phyloP scores from a whole-genome alignment of 192 early-diverging fungal species.

The Geranomyces variabilis region DNA sequence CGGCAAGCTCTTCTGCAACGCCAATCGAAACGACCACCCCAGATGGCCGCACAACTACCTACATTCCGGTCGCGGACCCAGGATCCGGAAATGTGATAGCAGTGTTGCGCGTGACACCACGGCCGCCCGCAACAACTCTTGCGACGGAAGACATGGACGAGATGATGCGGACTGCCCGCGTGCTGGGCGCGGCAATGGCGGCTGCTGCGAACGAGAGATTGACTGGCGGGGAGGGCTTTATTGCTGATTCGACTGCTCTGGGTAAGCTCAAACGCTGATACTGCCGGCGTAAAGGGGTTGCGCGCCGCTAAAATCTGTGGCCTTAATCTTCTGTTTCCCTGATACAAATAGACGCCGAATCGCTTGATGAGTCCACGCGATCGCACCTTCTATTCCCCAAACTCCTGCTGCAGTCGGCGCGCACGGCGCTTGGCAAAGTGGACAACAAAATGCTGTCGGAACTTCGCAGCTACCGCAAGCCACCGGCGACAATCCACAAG shows the following conservation, averaged over 20 bases:
- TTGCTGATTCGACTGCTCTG: slow-evolving; percentile 3
- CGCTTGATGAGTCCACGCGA: slow-evolving; percentile 46
- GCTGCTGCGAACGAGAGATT: slow-evolving; percentile 31
- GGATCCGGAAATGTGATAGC: slow-evolving; percentile 31
- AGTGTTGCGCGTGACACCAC: slow-evolving; percentile 29
- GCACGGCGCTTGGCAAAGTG: slow-evolving; percentile 41
- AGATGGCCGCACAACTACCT: slow-evolving; percentile 23
- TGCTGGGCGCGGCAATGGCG: slow-evolving; percentile 32
- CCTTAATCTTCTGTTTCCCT: background rate
- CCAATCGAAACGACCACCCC: background rate
- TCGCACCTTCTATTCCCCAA: slow-evolving; percentile 55
- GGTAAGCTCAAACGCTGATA: slow-evolving; percentile 1
- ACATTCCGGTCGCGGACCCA: slow-evolving; percentile 43
- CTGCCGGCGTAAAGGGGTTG: too few species aligned
- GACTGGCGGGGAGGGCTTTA: background rate
- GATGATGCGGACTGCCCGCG: slow-evolving; percentile 25
- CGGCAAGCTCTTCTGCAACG: background rate
- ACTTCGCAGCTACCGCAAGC: slow-evolving; percentile 58
- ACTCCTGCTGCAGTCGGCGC: slow-evolving; percentile 50
- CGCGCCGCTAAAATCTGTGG: background rate
- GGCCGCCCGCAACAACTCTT: background rate
- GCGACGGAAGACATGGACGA: slow-evolving; percentile 45
- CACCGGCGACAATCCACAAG: slow-evolving; percentile 54
- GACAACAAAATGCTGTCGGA: slow-evolving; percentile 53
- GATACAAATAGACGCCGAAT: slow-evolving; percentile 48